Percentiles rank a stretch among this genome's conserved stretches.
phyloP scores from a whole-genome alignment of 139 green algal species.

The Coelastrella sp. region DNA sequence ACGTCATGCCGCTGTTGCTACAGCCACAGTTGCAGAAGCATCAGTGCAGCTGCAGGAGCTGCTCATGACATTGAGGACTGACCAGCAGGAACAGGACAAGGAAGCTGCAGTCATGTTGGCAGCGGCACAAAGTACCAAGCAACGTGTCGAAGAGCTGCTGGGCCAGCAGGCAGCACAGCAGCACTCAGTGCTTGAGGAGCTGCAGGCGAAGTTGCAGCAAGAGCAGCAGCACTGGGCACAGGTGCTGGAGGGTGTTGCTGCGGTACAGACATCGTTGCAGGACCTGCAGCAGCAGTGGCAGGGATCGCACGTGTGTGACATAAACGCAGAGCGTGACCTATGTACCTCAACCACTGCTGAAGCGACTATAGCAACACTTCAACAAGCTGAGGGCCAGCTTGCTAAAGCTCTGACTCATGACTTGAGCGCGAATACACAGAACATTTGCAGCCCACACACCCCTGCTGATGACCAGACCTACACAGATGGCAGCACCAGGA shows the following conservation, averaged over 20 bases:
- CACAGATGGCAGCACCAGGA: no score
- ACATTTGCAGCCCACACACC: no score
- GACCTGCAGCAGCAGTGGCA: no score
- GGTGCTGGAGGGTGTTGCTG: not conserved
- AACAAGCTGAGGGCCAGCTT: not conserved
- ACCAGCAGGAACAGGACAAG: not conserved
- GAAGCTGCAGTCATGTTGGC: not conserved
- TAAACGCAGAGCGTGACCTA: no score
- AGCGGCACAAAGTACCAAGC: not conserved
- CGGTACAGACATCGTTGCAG: not conserved
- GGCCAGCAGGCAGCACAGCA: not conserved
- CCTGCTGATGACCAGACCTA: no score
- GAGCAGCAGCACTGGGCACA: slow-evolving; percentile 4
- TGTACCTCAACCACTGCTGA: no score
- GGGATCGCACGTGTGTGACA: no score
- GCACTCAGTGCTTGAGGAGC: not conserved
- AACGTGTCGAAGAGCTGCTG: not conserved
- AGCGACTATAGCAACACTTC: no score
- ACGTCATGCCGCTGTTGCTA: not conserved
- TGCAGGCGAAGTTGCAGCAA: slow-evolving; percentile 26
- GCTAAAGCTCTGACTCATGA: not conserved
- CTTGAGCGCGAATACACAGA: no score
- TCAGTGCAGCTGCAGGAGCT: slow-evolving; percentile 4
- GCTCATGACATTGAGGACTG: not conserved
- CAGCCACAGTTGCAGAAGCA: not conserved